Percentiles rank a stretch among this genome's conserved stretches.
These are phyloP conservation scores for Hericium erinaceus DNA, from an alignment of 768 basidiomycete species.

Conservation along the genomic window DNA sequence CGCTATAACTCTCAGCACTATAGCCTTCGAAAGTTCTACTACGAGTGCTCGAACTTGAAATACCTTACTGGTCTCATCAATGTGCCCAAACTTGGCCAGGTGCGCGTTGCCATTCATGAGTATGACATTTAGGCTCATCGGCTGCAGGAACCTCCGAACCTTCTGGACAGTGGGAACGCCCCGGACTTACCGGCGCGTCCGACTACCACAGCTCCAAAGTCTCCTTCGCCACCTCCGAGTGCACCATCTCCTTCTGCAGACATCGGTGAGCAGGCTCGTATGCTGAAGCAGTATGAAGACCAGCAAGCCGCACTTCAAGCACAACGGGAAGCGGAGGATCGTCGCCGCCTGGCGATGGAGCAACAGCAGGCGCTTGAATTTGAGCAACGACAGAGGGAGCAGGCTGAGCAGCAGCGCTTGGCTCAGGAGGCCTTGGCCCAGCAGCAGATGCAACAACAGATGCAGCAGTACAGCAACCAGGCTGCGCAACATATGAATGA, in stretches of 20 bases:
- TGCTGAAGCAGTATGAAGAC: slow-evolving; percentile 94
- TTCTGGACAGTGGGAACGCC: slow-evolving; percentile 70
- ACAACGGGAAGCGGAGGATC: slow-evolving; percentile 77
- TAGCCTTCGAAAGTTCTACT: slow-evolving; percentile 93
- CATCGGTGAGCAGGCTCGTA: slow-evolving; percentile 83
- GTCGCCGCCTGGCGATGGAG: slow-evolving; percentile 66
- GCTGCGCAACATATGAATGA: slow-evolving; percentile 69
- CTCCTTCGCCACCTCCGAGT: slow-evolving; percentile 58
- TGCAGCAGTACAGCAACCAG: slow-evolving; percentile 73
- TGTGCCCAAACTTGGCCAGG: slow-evolving; percentile 93
- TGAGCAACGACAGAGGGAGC: slow-evolving; percentile 78
- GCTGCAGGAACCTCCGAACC: slow-evolving; percentile 87
- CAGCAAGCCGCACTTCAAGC: slow-evolving; percentile 85
- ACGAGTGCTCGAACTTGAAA: slow-evolving; percentile 97
- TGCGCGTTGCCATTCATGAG: slow-evolving; percentile 24
- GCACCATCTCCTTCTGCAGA: slow-evolving; percentile 61
- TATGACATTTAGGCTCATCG: neutral
- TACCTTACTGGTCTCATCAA: slow-evolving; percentile 97
- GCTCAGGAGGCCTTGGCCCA: slow-evolving; percentile 54
- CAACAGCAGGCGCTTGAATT: slow-evolving; percentile 80
- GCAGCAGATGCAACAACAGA: slow-evolving; percentile 73
- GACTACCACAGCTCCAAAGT: slow-evolving; percentile 36
- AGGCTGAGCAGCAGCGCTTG: slow-evolving; percentile 77
- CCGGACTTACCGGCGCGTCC: slow-evolving; percentile 85
- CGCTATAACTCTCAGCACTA: slow-evolving; percentile 90